Percentiles rank a stretch among this genome's conserved stretches.
These are phyloP conservation scores for Coemansia nantahalensis DNA, from an alignment of 192 early-diverging fungal genomes.

Conservation along the genomic window DNA sequence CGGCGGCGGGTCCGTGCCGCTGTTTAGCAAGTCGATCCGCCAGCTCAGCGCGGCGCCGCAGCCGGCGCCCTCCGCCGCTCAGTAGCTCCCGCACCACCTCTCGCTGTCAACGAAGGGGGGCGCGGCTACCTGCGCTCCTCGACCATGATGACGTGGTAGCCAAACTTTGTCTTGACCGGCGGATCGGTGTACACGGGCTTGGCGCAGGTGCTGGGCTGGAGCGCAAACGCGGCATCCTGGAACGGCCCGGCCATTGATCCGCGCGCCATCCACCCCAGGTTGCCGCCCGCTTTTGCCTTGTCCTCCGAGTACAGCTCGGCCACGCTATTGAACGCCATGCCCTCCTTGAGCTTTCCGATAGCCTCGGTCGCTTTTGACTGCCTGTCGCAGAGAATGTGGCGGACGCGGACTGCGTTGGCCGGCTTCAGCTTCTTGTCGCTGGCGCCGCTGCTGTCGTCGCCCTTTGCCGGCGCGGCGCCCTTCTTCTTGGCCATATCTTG, in stretches of 20 bases:
- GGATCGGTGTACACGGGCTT: constrained; percentile 69
- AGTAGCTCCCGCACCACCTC: no score
- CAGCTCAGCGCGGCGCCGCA: background rate
- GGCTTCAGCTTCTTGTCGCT: constrained; percentile 60
- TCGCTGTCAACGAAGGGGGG: background rate
- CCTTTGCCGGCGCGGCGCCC: constrained; percentile 7
- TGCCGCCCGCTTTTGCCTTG: constrained; percentile 78
- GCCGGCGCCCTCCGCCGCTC: background rate
- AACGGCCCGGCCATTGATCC: constrained; percentile 74
- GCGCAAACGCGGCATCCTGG: constrained; percentile 76
- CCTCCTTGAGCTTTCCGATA: constrained; percentile 59
- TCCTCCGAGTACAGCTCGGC: constrained; percentile 77
- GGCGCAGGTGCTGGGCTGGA: constrained; percentile 62
- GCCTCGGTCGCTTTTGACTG: constrained; percentile 71
- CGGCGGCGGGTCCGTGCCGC: constrained; percentile 31
- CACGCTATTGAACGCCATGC: constrained; percentile 63
- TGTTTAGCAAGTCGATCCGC: constrained; percentile 26
- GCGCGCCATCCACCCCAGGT: constrained; percentile 74
- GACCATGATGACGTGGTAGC: constrained; percentile 89
- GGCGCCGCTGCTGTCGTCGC: constrained; percentile 2
- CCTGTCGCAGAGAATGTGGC: constrained; percentile 87
- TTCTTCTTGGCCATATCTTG: constrained; percentile 25
- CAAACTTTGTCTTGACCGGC: constrained; percentile 70
- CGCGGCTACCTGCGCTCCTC: constrained; percentile 54
- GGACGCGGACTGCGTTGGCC: constrained; percentile 62